Percentiles rank a stretch among this genome's conserved stretches.
These are phyloP conservation scores for Aureobasidium melanogenum DNA, from an alignment of 2,329 filamentous ascomycete genomes.

Conservation along the genomic window DNA sequence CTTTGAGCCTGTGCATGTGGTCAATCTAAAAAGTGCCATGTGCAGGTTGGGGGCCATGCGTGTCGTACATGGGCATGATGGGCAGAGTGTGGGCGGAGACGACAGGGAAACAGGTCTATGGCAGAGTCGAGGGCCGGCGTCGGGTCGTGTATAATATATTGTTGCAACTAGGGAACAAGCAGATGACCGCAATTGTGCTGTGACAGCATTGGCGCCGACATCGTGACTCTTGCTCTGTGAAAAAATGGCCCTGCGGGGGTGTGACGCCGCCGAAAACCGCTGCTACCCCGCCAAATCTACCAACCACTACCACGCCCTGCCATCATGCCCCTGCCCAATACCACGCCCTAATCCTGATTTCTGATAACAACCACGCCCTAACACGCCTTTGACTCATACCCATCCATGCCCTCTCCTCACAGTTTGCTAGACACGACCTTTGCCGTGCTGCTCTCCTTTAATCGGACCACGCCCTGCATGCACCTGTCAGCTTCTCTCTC, in stretches of 20 bases:
- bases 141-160: not conserved
- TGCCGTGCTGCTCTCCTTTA: slow-evolving; percentile 30
- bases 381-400: not conserved
- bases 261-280: not conserved
- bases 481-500: slow-evolving; percentile 16
- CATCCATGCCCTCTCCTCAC: not conserved
- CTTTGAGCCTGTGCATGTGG: slow-evolving; percentile 47
- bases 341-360: not conserved
- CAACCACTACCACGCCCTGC: not conserved
- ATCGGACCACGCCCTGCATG: slow-evolving; percentile 41
- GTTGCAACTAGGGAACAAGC: not conserved
- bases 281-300: not conserved
- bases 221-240: slow-evolving; percentile 2
- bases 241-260: not conserved
- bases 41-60: not conserved
- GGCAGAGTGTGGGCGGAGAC: not conserved
- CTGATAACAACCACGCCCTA: not conserved
- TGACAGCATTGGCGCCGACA: slow-evolving; percentile 1
- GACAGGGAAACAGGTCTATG: not conserved
- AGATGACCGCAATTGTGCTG: not conserved
- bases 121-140: not conserved
- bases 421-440: not conserved
- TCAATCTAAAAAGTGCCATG: not conserved
- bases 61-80: slow-evolving; percentile 15
- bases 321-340: not conserved